phyloP scores from a whole-genome alignment of 345 rosid species.

The Triadica sebifera region DNA sequence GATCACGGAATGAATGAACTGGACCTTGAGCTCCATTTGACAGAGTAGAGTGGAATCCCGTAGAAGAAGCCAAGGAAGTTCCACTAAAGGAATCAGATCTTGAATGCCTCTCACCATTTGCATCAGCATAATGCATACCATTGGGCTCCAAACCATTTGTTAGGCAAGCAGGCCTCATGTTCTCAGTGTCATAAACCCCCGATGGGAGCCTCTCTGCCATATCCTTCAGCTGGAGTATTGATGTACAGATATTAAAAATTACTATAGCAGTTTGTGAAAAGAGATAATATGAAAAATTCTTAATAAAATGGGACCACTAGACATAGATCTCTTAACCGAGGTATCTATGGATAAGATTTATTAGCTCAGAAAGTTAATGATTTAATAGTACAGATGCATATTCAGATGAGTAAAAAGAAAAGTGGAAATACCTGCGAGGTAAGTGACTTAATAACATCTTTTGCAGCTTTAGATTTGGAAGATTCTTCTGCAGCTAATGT shows the following conservation, averaged over 20 bases:
- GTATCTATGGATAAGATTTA: neutral
- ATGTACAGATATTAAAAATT: conserved; percentile 4
- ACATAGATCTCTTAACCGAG: neutral
- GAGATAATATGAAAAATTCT: neutral
- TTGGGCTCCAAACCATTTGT: conserved; percentile 69
- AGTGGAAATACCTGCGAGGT: conserved; percentile 69
- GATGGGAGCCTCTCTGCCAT: conserved; percentile 82
- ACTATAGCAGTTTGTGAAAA: neutral
- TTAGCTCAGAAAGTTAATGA: neutral
- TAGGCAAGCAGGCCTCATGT: conserved; percentile 38
- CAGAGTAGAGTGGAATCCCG: conserved; percentile 33
- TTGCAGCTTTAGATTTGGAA: conserved; percentile 79
- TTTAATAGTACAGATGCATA: neutral
- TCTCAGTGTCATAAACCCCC: conserved; percentile 59
- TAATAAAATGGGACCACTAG: neutral
- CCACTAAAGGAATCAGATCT: conserved; percentile 58
- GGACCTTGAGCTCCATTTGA: conserved; percentile 42
- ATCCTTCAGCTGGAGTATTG: conserved; percentile 69
- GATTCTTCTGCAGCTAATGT: conserved; percentile 73
- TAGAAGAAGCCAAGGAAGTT: conserved; percentile 49
- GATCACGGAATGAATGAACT: conserved; percentile 41
- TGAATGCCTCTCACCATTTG: conserved; percentile 59
- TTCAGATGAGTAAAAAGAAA: neutral
- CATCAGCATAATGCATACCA: conserved; percentile 50
- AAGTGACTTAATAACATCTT: conserved; percentile 91